Percentiles rank a stretch among this genome's conserved stretches.
Conservation (phyloP, 805 yeast species). For the Pichia pseudocactophila region DNA sequence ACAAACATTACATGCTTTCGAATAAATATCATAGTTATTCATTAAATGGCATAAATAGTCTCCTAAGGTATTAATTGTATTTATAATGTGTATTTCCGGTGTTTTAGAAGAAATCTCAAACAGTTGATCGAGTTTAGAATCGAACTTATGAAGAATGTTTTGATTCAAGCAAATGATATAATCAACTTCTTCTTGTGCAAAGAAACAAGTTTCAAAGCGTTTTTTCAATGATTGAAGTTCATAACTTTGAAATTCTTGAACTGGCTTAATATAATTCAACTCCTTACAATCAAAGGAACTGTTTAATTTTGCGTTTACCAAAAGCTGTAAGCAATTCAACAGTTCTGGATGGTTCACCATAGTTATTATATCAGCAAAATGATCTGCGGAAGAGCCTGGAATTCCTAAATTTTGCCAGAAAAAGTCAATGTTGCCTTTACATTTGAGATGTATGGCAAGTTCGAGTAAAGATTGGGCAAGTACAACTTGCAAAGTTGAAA, state of each 20-base stretch:
- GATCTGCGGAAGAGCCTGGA: slow-evolving; percentile 9
- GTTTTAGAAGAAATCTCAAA: not conserved
- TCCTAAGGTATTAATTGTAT: slow-evolving; percentile 32
- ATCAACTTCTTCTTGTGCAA: not conserved
- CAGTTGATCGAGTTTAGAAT: not conserved
- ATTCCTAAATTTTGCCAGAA: slow-evolving; percentile 19
- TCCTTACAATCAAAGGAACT: not conserved
- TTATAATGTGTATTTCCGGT: slow-evolving; percentile 3
- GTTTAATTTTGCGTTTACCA: slow-evolving; percentile 5
- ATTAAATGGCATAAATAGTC: slow-evolving; percentile 34
- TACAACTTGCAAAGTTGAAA: slow-evolving; percentile 20
- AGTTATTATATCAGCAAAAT: slow-evolving; percentile 6
- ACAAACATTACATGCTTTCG: slow-evolving; percentile 32
- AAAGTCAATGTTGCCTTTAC: slow-evolving; percentile 13
- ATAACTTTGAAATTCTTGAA: not conserved
- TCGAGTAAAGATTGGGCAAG: slow-evolving; percentile 23
- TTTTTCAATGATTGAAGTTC: slow-evolving; percentile 1
- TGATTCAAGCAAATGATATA: not conserved
- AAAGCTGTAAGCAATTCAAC: slow-evolving; percentile 15
- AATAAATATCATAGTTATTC: slow-evolving; percentile 28
- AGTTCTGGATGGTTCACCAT: slow-evolving; percentile 16
- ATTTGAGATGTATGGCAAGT: slow-evolving; percentile 13
- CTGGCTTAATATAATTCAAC: not conserved
- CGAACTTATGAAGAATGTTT: not conserved
- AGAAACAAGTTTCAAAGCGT: not conserved